A percentile compares a stretch with the other conserved stretches of the same genome.
Evolutionary conservation across 2,329 filamentous ascomycete genomes (phyloP).

Genomic region (Zelopaecilomyces penicillatus): DNA sequence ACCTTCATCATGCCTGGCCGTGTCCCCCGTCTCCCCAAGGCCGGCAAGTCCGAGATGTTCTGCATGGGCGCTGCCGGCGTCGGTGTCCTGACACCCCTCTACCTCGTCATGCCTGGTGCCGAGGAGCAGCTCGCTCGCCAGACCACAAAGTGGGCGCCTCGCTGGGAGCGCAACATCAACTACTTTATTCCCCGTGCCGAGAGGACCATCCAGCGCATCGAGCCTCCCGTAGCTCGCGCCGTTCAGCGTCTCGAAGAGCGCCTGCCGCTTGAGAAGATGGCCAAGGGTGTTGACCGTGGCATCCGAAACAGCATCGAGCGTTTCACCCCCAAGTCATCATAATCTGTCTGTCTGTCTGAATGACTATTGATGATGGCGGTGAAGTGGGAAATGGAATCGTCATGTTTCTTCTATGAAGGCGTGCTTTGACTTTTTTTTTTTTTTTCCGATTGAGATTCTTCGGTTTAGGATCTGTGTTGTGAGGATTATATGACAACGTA

Average conservation of each 20-base stretch:
- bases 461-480: no score
- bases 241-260: constrained; percentile 38
- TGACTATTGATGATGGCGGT: no score
- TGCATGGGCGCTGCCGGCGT: constrained; percentile 47
- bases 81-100: constrained; percentile 46
- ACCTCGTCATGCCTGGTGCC: constrained; percentile 48
- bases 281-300: constrained; percentile 37
- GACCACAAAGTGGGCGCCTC: constrained; percentile 50
- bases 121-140: constrained; percentile 45
- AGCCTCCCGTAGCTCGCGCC: constrained; percentile 38
- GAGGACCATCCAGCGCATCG: constrained; percentile 38
- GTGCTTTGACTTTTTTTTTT: no score
- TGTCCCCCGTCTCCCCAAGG: constrained; percentile 39
- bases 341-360: no score
- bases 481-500: no score
- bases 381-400: no score
- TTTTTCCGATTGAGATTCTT: no score
- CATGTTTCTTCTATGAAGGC: no score
- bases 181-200: constrained; percentile 42
- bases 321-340: constrained; percentile 18
- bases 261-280: constrained; percentile 43
- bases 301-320: constrained; percentile 39
- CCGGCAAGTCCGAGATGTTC: constrained; percentile 40
- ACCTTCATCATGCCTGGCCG: constrained; percentile 36
- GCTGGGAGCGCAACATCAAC: constrained; percentile 50